Conservation (phyloP, 805 yeast species). For the Scheffersomyces coipomensis region DNA sequence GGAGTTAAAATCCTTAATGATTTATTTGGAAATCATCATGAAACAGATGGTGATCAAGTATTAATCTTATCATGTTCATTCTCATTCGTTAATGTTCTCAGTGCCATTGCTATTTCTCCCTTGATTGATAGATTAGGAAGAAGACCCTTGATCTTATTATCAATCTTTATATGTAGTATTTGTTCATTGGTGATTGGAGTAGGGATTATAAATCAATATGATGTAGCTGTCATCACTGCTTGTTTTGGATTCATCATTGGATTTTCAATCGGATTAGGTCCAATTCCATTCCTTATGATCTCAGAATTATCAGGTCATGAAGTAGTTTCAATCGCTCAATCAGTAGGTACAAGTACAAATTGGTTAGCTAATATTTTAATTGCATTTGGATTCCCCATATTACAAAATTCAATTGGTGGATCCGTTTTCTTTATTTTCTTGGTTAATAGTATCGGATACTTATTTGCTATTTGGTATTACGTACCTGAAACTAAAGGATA, state of each 20-base stretch:
- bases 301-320: conserved; percentile 33
- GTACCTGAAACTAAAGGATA: conserved; percentile 36
- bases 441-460: conserved; percentile 16
- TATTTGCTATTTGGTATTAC: conserved; percentile 13
- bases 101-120: conserved; percentile 69
- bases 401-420: conserved; percentile 24
- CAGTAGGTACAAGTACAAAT: conserved; percentile 32
- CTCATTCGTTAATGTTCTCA: conserved; percentile 66
- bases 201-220: conserved; percentile 17
- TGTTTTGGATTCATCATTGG: conserved; percentile 34
- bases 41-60: conserved; percentile 29
- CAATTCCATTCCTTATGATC: conserved; percentile 37
- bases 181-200: conserved; percentile 23
- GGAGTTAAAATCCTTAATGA: conserved; percentile 68
- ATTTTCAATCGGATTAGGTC: conserved; percentile 35
- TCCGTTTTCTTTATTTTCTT: conserved; percentile 28
- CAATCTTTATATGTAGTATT: conserved; percentile 20
- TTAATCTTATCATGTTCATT: conserved; percentile 68
- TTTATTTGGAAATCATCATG: conserved; percentile 5
- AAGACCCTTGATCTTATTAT: conserved; percentile 37
- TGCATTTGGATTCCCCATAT: conserved; percentile 31
- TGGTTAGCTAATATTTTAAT: conserved; percentile 33
- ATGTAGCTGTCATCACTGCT: conserved; percentile 17
- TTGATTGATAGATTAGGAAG: conserved; percentile 74
- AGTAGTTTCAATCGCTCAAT: conserved; percentile 32